Base-by-base conservation (phyloP, 345 rosid species). In the Brassica napus region DNA sequence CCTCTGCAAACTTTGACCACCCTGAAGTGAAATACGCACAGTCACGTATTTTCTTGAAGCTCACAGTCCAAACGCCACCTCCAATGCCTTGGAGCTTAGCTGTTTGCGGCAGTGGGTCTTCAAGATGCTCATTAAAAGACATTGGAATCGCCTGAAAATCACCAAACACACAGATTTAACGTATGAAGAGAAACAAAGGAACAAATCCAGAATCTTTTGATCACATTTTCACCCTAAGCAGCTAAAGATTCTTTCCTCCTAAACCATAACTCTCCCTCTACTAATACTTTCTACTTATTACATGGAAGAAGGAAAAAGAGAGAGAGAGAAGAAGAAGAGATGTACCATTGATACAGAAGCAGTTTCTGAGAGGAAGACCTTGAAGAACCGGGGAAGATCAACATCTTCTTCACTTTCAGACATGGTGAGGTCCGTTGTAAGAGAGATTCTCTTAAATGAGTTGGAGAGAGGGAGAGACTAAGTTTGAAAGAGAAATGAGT, bases 331-430 rank as follows among this genome's bases (percentile, higher is more conserved):
- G 57, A 42, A 11, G 57, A 49, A 4, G 57, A 49, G 42, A 32
- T 9, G 64, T 39, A 75, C 83, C 44, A 80, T 6, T 0, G 39
- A 69, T 54, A 69, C 68, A 74, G 68, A 18, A 21, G 32, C 3
- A 0, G 75, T 18, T 39, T 39, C 83, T 4, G 76, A 39, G 58
- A 80, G 72, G 68, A 80, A 80, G 10, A 69, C 72, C 57, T 57
- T 74, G 61, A 80, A 80, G 49, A 80, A 80, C 39, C 83, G 76
- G 18, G 83, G 83, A 68, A 62, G n/a, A 8, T 5, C 11, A 47
- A 0, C 11, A 1, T 18, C 69, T 8, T n/a, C 28, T 16, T 30
- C 42, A 35, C 9, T 32, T 0, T 4, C 31, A 64, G 68, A 35
- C 83, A 79, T 79, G 23, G 73, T 1, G 8, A 54, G 59, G 24